A percentile compares a stretch with the other conserved stretches of the same genome.
Conservation (phyloP, 345 rosid genomes). For the Triadica sebifera region DNA sequence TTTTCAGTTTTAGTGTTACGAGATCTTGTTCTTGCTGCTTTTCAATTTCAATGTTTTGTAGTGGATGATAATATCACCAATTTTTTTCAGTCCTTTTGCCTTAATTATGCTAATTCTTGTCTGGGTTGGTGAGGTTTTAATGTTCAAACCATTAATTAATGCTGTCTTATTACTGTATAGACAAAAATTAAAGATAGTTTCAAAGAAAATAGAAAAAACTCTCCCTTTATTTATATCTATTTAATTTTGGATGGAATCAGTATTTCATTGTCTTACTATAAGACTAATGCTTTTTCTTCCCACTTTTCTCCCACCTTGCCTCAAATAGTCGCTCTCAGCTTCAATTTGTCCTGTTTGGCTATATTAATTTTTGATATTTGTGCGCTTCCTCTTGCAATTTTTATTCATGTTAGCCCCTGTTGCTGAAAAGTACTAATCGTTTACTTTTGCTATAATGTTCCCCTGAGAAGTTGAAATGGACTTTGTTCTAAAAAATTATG, state of each 20-base stretch:
- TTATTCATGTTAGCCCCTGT: not conserved
- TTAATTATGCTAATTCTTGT: not conserved
- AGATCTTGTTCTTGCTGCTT: not conserved
- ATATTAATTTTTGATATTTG: not conserved
- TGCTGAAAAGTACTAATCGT: not conserved
- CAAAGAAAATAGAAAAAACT: not conserved
- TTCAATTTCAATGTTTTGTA: not conserved
- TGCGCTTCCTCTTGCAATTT: not conserved
- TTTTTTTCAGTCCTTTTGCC: not conserved
- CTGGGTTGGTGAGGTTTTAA: too few species aligned
- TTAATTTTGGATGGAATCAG: not conserved
- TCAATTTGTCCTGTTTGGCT: not conserved
- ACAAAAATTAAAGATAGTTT: not conserved
- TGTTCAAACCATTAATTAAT: not conserved
- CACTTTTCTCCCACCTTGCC: too few species aligned
- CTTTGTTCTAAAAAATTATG: not conserved
- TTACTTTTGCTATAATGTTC: not conserved
- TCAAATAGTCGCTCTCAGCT: not conserved
- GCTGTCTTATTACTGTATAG: not conserved
- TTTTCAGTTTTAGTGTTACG: too few species aligned
- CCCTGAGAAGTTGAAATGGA: too few species aligned
- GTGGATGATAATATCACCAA: too few species aligned
- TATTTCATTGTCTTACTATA: not conserved
- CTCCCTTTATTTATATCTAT: not conserved
- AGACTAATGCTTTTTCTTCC: not conserved